These are phyloP conservation scores for Leonotis leonurus DNA, from an alignment of 257 asterid species.

Conservation along the genomic window DNA sequence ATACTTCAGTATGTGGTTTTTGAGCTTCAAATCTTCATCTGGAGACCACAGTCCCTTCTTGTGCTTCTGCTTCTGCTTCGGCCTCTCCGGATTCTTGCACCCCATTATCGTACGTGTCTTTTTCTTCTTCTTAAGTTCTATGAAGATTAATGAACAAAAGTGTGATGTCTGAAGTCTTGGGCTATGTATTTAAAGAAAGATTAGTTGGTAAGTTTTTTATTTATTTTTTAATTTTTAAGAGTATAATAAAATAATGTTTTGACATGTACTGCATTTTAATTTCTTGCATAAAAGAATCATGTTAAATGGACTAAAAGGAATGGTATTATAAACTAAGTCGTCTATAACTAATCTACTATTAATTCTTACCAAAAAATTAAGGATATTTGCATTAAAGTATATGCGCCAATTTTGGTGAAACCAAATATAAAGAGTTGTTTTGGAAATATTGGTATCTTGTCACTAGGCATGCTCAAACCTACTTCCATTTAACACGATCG, in stretches of 20 bases:
- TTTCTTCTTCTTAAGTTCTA: not conserved
- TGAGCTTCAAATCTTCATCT: constrained; percentile 81
- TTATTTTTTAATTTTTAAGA: not conserved
- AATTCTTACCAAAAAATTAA: not conserved
- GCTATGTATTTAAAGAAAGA: constrained; percentile 30
- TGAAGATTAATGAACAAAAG: not conserved
- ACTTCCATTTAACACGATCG: not conserved
- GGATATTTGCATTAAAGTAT: not conserved
- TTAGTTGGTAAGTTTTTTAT: constrained; percentile 14
- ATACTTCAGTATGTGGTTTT: constrained; percentile 38
- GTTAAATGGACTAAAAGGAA: not conserved
- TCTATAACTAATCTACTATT: not conserved
- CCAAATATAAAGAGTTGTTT: not conserved
- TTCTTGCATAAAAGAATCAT: not conserved
- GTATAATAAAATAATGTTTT: not conserved
- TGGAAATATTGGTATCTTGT: not conserved
- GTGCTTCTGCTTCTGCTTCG: constrained; percentile 49
- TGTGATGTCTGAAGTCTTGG: not conserved
- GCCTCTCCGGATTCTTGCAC: constrained; percentile 25
- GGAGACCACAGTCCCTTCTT: constrained; percentile 91
- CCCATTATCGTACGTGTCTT: constrained; percentile 30
- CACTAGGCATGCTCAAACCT: constrained; percentile 43
- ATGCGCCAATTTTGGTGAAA: not conserved
- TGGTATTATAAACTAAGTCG: not conserved
- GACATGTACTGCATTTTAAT: not conserved